phyloP scores from a whole-genome alignment of 73 alveolate species.

The Blepharisma stoltei region DNA sequence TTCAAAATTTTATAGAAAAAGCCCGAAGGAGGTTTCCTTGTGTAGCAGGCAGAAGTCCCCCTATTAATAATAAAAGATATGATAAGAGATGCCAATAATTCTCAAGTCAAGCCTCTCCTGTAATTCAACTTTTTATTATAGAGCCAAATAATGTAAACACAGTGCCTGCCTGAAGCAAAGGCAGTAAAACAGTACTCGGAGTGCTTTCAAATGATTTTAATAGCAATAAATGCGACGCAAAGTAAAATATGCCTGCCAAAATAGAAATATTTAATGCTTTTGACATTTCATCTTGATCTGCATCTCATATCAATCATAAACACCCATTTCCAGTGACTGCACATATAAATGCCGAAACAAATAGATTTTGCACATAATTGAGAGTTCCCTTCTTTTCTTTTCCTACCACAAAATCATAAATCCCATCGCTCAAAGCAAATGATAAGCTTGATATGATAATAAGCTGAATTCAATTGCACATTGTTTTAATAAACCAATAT shows the following conservation, averaged over 20 bases:
- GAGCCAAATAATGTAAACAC: neutral
- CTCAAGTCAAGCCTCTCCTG: neutral
- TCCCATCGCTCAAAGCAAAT: no score
- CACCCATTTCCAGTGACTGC: no score
- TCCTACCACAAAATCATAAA: no score
- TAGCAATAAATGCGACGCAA: neutral
- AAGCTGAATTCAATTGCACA: no score
- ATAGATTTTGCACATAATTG: no score
- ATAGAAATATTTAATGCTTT: neutral
- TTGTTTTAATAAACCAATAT: no score
- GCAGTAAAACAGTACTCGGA: neutral
- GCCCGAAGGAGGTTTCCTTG: neutral
- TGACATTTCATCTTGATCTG: no score
- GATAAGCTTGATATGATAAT: no score
- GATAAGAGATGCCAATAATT: neutral
- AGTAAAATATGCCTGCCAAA: conserved; percentile 7
- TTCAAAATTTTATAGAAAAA: neutral
- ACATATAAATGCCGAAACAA: no score
- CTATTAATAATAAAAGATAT: neutral
- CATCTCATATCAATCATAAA: no score
- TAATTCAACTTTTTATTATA: neutral
- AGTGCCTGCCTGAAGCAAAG: neutral
- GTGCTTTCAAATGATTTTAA: neutral
- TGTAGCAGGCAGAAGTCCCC: conserved; percentile 10
- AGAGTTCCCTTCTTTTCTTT: no score